These are phyloP conservation scores for Tilletia caries DNA, from an alignment of 1,284 basidiomycete species.

Conservation along the genomic window DNA sequence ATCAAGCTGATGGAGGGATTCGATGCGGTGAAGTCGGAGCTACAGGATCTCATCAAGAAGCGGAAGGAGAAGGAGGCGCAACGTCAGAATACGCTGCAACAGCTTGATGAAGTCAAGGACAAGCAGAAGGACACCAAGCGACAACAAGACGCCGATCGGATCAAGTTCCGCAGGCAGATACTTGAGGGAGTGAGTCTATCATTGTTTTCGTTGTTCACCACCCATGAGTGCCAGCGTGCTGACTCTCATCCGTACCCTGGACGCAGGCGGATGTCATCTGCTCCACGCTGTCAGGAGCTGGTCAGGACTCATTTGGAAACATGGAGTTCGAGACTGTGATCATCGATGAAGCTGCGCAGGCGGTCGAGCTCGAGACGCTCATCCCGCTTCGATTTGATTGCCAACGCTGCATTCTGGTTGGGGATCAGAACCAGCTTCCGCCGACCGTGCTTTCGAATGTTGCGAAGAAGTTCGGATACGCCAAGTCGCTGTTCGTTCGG, in stretches of 20 bases:
- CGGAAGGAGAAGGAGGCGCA: constrained; percentile 31
- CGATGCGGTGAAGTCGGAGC: constrained; percentile 10
- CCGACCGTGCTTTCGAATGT: constrained; percentile 90
- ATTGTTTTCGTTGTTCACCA: neutral
- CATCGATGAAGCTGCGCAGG: constrained; percentile 97
- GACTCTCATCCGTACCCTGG: neutral
- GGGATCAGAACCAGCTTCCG: constrained; percentile 94
- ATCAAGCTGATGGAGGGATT: constrained; percentile 27
- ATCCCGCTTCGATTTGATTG: constrained; percentile 90
- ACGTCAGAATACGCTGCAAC: constrained; percentile 32
- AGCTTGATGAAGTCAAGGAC: constrained; percentile 45
- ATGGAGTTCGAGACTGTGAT: constrained; percentile 93
- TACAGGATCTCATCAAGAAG: constrained; percentile 34
- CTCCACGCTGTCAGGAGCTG: constrained; percentile 78
- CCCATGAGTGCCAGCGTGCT: neutral
- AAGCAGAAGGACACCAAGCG: constrained; percentile 35
- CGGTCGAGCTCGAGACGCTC: constrained; percentile 90
- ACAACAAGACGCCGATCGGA: constrained; percentile 39
- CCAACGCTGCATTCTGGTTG: constrained; percentile 85
- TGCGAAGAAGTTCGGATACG: constrained; percentile 76
- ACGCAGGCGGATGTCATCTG: constrained; percentile 82
- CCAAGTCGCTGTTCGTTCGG: constrained; percentile 87
- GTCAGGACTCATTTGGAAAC: constrained; percentile 71
- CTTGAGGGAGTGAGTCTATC: constrained; percentile 17
- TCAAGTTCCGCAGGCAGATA: constrained; percentile 36